Evolutionary conservation across 2,329 filamentous ascomycete species (phyloP).

Genomic region (Colletotrichum noveboracense): DNA sequence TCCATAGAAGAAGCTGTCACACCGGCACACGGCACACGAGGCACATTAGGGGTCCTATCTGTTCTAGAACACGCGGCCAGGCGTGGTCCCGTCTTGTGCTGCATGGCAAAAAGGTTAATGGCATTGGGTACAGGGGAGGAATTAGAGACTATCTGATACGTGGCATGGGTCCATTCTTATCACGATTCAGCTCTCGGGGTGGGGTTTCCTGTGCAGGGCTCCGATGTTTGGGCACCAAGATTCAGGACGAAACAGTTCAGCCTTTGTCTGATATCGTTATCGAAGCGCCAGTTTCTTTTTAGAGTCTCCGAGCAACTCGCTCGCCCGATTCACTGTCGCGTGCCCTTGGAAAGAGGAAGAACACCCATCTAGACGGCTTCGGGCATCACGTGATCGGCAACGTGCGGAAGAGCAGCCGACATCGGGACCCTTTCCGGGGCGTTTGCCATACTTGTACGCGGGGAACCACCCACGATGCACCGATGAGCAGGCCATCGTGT

Average conservation of each 20-base stretch:
- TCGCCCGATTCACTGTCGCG: neutral
- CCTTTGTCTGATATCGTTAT: neutral
- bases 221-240: neutral
- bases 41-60: neutral
- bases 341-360: neutral
- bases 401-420: neutral
- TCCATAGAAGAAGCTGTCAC: neutral
- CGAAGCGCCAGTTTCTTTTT: neutral
- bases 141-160: neutral
- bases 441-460: neutral
- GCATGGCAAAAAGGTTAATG: neutral
- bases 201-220: neutral
- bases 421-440: neutral
- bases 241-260: neutral
- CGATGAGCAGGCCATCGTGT: neutral
- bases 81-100: neutral
- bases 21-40: neutral
- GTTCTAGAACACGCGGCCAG: neutral
- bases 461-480: neutral
- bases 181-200: neutral
- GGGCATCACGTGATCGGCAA: slow-evolving; percentile 9
- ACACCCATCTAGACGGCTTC: neutral
- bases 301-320: neutral
- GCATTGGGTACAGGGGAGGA: neutral
- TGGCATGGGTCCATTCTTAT: neutral